phyloP scores from a whole-genome alignment of 164 flowering plant genomes.

The Nelumbo lutea region DNA sequence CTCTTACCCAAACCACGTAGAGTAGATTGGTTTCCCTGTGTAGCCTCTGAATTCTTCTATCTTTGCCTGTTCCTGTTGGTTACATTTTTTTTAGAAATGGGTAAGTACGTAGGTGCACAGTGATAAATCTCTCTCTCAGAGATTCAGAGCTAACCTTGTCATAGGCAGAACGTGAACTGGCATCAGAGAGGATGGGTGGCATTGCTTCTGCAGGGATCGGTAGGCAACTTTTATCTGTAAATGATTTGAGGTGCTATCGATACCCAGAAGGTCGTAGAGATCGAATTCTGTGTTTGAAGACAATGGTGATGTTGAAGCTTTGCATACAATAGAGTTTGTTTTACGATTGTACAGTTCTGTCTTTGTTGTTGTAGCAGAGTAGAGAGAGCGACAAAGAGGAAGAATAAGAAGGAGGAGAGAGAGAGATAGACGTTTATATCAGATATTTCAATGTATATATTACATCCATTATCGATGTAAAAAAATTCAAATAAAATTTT shows the following conservation, averaged over 20 bases:
- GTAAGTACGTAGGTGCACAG: too few relatives aligned
- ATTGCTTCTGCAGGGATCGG: constrained; percentile 73
- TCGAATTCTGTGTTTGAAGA: constrained; percentile 47
- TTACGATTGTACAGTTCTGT: constrained; percentile 9
- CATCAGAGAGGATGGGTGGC: constrained; percentile 89
- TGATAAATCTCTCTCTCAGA: too few relatives aligned
- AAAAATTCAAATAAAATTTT: too few relatives aligned
- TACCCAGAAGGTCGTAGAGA: constrained; percentile 80
- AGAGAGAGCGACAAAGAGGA: too few relatives aligned
- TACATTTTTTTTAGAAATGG: too few relatives aligned
- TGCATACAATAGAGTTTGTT: too few relatives aligned
- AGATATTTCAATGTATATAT: too few relatives aligned
- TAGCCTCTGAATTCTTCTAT: constrained; percentile 54
- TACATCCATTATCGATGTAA: too few relatives aligned
- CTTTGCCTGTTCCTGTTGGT: constrained; percentile 75
- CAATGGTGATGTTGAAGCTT: constrained; percentile 24
- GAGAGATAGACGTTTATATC: too few relatives aligned
- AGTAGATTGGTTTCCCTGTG: constrained; percentile 78
- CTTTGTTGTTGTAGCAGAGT: constrained; percentile 9
- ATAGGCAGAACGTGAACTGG: constrained; percentile 53
- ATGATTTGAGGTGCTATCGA: constrained; percentile 57
- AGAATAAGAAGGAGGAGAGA: too few relatives aligned
- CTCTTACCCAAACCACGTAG: constrained; percentile 73
- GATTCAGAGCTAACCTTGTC: too few relatives aligned
- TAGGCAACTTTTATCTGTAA: constrained; percentile 64